Evolutionary conservation across 352 stramenopile genomes (phyloP), one percentile per base, ranked within the genome.

Genomic region (Pythium rishiriense): DNA sequence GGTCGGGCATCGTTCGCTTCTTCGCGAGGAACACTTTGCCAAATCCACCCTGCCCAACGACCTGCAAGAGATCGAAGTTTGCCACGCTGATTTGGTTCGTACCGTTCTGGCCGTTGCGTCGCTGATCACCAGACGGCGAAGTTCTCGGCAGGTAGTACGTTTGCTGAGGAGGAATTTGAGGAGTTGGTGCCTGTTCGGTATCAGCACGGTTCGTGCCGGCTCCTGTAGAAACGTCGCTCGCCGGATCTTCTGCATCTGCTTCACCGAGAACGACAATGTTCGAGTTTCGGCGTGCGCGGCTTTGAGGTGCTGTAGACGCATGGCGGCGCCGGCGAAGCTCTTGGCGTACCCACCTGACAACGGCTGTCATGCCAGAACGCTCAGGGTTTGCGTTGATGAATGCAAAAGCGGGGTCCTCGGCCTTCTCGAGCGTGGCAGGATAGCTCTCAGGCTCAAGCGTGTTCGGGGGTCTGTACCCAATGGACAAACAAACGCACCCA

Each of bases 11-110:
- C 14, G 77, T 98, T 4, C 89, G 91, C 78, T 99, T 98, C 55
- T 93, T 86, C 7, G 98, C 97, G 28, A 99, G 75, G 72, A 99
- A 99, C 17, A 99, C 97, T 78, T 99, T 99, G 76, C 95, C 96
- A 73, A 98, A 98, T 66, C 71, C 97, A 62, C 96, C 96, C 73
- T 99, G 98, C 5, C 97, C 97, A 50, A 99, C 97, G 59, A 99
- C 92, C 69, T 98, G 98, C 56, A 99, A 84, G 63, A 99, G 82
- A 57, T 99, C 96, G 71, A 99, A 99, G 55, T 67, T 66, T 15
- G 90, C 89, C 61, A 98, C 81, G 6, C 82, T 85, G 21, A 97
- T 86, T 37, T 84, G 64, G 4, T 73, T 66, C 58, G 22, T 74
- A 61, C 47, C 68, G 47, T 50, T 68, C 19, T 42, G 58, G 57